Evolutionary conservation across 2,329 filamentous ascomycete species (phyloP), one percentile per base, ranked within the genome.

Genomic region (Sarocladiaceae sp.): DNA sequence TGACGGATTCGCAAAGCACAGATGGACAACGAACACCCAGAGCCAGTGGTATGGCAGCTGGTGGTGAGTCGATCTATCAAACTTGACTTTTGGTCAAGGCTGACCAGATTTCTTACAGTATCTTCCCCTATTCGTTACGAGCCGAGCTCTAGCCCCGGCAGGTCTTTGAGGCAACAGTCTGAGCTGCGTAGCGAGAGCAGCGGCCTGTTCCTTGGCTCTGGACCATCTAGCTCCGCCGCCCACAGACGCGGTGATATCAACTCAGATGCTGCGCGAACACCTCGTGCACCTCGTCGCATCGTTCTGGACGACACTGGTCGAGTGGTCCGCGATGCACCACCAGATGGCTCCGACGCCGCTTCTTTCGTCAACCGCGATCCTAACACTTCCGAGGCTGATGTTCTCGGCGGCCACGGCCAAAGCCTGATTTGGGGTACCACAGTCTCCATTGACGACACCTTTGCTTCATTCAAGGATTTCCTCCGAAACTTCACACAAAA

Each of bases 351-450:
- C 0, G 80, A 83, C 53, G 74, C 76, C 1, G 69, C 74, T 18
- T 78, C 79, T 1, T 82, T 80, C 53, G 69, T 72, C 27, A 80
- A 80, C 58, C 64, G 76, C 52, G 75, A 95, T 53, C 88, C 88
- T 1, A 85, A 84, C 50, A 96, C 90, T 6, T 96, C 91, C 2
- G 93, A 98, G 62, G 93, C 93, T 1, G 86, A 96, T 58, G 79
- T 76, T 1, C 78, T 96, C 32, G 91, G 89, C 31, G 93, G 90
- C 2, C 33, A 80, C 47, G 87, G 86, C 31, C 83, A 84, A 45
- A 82, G 85, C 53, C 80, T 94, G 47, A 91, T 98, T 51, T 98
- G 93, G 93, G 93, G 93, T 62, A 98, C 93, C 33, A 97, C 95
- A 31, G 87, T 98, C 41, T 95, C 91, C 4, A 85, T 98, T 44